A percentile compares a stretch with the other conserved stretches of the same genome.
Conservation (phyloP, 345 rosid species). For the Luvunga scandens region DNA sequence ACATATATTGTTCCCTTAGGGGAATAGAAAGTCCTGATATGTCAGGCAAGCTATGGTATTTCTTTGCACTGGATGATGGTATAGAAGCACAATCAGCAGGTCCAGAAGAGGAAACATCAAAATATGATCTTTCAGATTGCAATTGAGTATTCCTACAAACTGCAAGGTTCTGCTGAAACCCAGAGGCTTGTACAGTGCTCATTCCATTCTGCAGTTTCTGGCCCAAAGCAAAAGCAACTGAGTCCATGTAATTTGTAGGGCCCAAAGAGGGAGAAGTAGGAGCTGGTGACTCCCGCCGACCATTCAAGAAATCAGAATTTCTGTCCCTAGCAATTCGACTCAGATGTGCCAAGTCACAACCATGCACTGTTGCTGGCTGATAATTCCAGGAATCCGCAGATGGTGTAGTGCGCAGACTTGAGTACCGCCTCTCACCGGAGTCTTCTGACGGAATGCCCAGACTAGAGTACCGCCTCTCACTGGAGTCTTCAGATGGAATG, state of each 20-base stretch:
- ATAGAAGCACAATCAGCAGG: constrained; percentile 36
- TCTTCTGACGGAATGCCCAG: constrained; percentile 39
- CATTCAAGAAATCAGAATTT: constrained; percentile 43
- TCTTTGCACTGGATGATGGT: constrained; percentile 58
- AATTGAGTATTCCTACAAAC: constrained; percentile 51
- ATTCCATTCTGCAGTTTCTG: constrained; percentile 64
- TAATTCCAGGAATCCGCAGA: constrained; percentile 58
- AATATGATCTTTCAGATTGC: constrained; percentile 52
- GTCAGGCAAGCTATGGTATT: constrained; percentile 87
- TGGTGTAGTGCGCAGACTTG: constrained; percentile 52
- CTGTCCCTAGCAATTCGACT: constrained; percentile 52
- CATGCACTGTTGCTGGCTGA: constrained; percentile 82
- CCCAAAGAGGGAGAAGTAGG: constrained; percentile 47
- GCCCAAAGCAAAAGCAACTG: constrained; percentile 48
- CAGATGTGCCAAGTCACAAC: constrained; percentile 59
- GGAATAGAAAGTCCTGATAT: constrained; percentile 71
- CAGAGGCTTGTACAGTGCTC: constrained; percentile 55
- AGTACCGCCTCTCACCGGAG: constrained; percentile 23
- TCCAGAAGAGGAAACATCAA: constrained; percentile 43
- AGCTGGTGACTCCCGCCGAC: constrained; percentile 52
- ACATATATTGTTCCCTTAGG: constrained; percentile 42
- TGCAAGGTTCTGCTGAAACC: constrained; percentile 56
- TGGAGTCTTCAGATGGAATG: constrained; percentile 25
- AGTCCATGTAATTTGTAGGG: constrained; percentile 53
- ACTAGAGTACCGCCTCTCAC: constrained; percentile 72